A percentile compares a stretch with the other conserved stretches of the same genome.
Evolutionary conservation across 2,329 filamentous ascomycete species (phyloP).

Genomic region (Karstenula rhodostoma): DNA sequence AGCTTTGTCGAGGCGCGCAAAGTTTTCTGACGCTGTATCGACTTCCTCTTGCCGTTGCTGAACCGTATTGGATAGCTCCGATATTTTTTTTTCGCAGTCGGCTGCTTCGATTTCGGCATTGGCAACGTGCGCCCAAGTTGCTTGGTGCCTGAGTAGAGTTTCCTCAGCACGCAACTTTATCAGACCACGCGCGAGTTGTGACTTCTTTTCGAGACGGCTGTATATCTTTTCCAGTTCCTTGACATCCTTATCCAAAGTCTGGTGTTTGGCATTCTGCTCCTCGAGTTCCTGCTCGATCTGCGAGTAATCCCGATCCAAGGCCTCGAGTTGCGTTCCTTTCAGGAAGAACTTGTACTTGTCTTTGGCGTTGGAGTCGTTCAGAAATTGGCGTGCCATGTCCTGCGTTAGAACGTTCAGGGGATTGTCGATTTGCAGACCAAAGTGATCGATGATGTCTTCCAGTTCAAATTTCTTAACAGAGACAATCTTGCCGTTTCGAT

Average conservation of each 20-base stretch:
- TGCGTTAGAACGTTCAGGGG: slow-evolving; percentile 95
- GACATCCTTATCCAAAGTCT: slow-evolving; percentile 70
- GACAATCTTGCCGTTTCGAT: slow-evolving; percentile 71
- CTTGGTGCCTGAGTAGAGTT: slow-evolving; percentile 68
- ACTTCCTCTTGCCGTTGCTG: slow-evolving; percentile 55
- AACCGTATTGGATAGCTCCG: slow-evolving; percentile 57
- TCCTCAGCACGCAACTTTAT: slow-evolving; percentile 69
- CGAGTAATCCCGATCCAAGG: slow-evolving; percentile 89
- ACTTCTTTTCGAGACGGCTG: slow-evolving; percentile 70
- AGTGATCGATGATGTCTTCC: slow-evolving; percentile 93
- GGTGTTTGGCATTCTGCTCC: slow-evolving; percentile 70
- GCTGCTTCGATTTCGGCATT: slow-evolving; percentile 68
- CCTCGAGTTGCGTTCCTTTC: slow-evolving; percentile 91
- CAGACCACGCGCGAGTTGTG: slow-evolving; percentile 72
- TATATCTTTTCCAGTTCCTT: slow-evolving; percentile 64
- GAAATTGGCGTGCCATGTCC: slow-evolving; percentile 91
- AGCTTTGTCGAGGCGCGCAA: slow-evolving; percentile 54
- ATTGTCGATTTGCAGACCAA: slow-evolving; percentile 93
- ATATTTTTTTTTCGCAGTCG: slow-evolving; percentile 38
- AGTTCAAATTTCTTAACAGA: slow-evolving; percentile 87
- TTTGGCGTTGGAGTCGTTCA: slow-evolving; percentile 80
- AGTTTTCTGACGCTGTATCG: slow-evolving; percentile 53
- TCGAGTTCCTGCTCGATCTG: slow-evolving; percentile 82
- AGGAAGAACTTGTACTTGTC: slow-evolving; percentile 98
- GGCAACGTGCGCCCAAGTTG: slow-evolving; percentile 88